Evolutionary conservation across 805 yeast genomes (phyloP).

Genomic region (Wickerhamia fluorescens): DNA sequence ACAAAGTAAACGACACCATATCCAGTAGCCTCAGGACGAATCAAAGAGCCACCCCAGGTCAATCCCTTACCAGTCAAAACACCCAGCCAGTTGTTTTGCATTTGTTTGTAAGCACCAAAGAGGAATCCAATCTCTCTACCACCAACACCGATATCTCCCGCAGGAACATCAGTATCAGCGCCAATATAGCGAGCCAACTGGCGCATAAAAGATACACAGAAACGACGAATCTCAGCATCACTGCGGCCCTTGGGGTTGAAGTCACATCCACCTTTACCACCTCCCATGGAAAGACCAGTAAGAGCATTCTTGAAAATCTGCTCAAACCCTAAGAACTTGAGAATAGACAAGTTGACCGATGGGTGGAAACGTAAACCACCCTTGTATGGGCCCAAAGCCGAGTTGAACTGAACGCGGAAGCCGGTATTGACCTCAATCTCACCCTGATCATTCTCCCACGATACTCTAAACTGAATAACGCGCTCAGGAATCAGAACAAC

Average conservation of each 20-base stretch:
- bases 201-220: conserved; percentile 93
- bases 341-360: conserved; percentile 87
- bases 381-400: conserved; percentile 97
- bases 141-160: conserved; percentile 99
- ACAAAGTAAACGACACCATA: conserved; percentile 96
- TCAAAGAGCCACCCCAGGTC: conserved; percentile 98
- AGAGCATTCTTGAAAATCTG: conserved; percentile 97
- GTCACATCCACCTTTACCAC: conserved; percentile 99
- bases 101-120: conserved; percentile 93
- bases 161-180: conserved; percentile 96
- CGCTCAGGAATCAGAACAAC: conserved; percentile 95
- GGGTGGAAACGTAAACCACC: conserved; percentile 99
- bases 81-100: conserved; percentile 92
- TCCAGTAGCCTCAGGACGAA: conserved; percentile 99
- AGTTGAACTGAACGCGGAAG: conserved; percentile 97
- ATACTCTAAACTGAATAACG: conserved; percentile 92
- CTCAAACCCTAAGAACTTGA: conserved; percentile 95
- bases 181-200: conserved; percentile 96
- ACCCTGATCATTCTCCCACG: conserved; percentile 96
- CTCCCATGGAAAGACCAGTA: conserved; percentile 97
- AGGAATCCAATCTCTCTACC: conserved; percentile 93
- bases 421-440: conserved; percentile 91
- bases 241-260: conserved; percentile 95
- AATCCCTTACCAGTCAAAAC: conserved; percentile 97
- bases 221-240: conserved; percentile 91